A percentile compares a stretch with the other conserved stretches of the same genome.
These are phyloP conservation scores for Chrysosporium keratinophilum DNA, from an alignment of 2,329 filamentous ascomycete species.

Conservation along the genomic window DNA sequence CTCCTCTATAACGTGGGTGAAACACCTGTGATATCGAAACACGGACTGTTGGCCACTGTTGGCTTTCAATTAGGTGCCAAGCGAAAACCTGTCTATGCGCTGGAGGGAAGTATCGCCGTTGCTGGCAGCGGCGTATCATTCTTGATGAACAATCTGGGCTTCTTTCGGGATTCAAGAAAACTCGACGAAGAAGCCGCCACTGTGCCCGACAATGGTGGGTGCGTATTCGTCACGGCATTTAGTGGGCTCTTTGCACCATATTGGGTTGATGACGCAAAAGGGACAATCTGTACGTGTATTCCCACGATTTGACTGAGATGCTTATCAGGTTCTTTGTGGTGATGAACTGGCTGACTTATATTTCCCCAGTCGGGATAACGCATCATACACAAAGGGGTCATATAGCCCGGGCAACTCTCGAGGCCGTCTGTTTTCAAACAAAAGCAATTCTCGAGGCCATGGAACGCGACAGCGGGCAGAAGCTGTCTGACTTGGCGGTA, in stretches of 20 bases:
- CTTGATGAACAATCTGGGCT: conserved; percentile 54
- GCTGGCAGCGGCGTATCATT: conserved; percentile 74
- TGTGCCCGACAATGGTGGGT: conserved; percentile 67
- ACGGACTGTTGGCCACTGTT: conserved; percentile 75
- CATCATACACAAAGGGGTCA: conserved; percentile 77
- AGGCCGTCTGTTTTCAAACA: conserved; percentile 86
- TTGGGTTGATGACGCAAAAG: conserved; percentile 88
- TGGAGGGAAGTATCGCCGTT: conserved; percentile 76
- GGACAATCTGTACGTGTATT: conserved; percentile 48
- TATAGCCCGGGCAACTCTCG: conserved; percentile 77
- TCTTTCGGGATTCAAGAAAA: conserved; percentile 51
- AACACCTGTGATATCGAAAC: conserved; percentile 73
- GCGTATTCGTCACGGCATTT: conserved; percentile 82
- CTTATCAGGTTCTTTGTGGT: not conserved
- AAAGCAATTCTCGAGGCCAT: conserved; percentile 87
- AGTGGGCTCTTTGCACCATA: conserved; percentile 85
- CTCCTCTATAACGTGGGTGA: conserved; percentile 79
- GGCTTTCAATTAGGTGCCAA: conserved; percentile 70
- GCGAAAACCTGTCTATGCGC: conserved; percentile 61
- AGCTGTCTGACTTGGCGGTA: conserved; percentile 64
- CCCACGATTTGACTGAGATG: conserved; percentile 8
- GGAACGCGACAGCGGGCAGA: conserved; percentile 72
- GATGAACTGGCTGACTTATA: conserved; percentile 5
- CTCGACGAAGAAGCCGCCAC: conserved; percentile 55
- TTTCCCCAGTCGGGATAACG: conserved; percentile 58